Evolutionary conservation across 768 basidiomycete genomes (phyloP), one percentile per base, ranked within the genome.

Genomic region (Mycena epipterygia): DNA sequence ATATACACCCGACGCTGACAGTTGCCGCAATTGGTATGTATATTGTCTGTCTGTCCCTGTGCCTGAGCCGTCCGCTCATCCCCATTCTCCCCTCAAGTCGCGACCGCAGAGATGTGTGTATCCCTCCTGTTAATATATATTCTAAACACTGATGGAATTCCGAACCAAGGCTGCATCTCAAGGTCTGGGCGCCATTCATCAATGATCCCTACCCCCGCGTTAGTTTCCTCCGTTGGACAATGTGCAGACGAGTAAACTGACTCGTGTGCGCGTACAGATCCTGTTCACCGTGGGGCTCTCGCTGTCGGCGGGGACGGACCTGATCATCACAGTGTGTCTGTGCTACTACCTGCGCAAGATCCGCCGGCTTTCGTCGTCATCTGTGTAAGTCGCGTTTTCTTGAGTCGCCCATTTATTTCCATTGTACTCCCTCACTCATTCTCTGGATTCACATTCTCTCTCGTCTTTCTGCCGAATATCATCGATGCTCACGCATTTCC

Each of bases 211-310:
- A n/a, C n/a, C n/a, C n/a, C n/a, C n/a, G n/a, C n/a, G n/a, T n/a
- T n/a, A n/a, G n/a, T n/a, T n/a, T n/a, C n/a, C n/a, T n/a, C n/a
- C n/a, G n/a, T n/a, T n/a, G n/a, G n/a, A n/a, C n/a, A n/a, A n/a
- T n/a, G n/a, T n/a, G n/a, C n/a, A n/a, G n/a, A n/a, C n/a, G n/a
- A n/a, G n/a, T n/a, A n/a, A n/a, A n/a, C n/a, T n/a, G n/a, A n/a
- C n/a, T n/a, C n/a, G n/a, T n/a, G n/a, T n/a, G 17, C 35, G 13
- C 21, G 32, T 32, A 9, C 35, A 86, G 85, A 84, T 82, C 79
- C 62, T 86, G 13, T 85, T 86, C 53, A 86, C 85, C 14, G 76
- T 81, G 13, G 85, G 85, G 7, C 79, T 85, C 9, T 79, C 81
- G 2, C 75, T 85, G 48, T 85, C 85, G 3, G 79, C 82, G 12